A percentile compares a stretch with the other conserved stretches of the same genome.
Conservation (phyloP, 257 asterid species). For the Verbena officinalis region DNA sequence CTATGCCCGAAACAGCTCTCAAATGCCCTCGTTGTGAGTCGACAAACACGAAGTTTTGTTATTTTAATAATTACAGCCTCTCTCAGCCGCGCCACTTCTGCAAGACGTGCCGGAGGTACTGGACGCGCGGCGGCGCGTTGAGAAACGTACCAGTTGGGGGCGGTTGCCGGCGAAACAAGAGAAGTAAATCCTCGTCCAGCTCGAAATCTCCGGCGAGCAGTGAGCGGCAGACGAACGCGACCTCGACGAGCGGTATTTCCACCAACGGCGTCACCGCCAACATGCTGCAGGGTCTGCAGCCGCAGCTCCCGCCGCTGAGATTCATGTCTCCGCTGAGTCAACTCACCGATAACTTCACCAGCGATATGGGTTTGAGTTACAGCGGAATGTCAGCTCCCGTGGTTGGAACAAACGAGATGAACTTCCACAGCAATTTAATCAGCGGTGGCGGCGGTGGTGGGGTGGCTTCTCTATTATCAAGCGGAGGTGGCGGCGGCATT, state of each 20-base stretch:
- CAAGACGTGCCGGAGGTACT: conserved; percentile 87
- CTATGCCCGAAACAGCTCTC: conserved; percentile 72
- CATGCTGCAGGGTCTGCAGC: conserved; percentile 46
- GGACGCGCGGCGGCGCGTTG: conserved; percentile 94
- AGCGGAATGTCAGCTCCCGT: conserved; percentile 44
- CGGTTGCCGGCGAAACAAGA: conserved; percentile 80
- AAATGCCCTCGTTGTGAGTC: conserved; percentile 97
- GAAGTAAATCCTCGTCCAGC: conserved; percentile 49
- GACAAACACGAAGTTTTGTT: conserved; percentile 84
- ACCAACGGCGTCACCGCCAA: conserved; percentile 38
- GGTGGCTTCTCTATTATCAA: conserved; percentile 41
- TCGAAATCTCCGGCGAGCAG: conserved; percentile 71
- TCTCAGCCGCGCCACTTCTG: conserved; percentile 95
- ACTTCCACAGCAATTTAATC: conserved; percentile 47
- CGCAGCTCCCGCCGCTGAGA: conserved; percentile 57
- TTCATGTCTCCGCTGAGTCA: conserved; percentile 73
- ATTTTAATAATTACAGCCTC: conserved; percentile 92
- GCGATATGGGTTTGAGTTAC: conserved; percentile 50
- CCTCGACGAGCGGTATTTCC: conserved; percentile 54
- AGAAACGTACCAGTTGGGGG: conserved; percentile 93
- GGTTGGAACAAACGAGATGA: conserved; percentile 48
- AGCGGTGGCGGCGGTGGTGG: conserved; percentile 39
- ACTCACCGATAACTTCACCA: conserved; percentile 46
- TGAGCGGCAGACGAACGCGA: conserved; percentile 48
- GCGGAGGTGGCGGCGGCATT: conserved; percentile 36